Percentiles rank a stretch among this genome's conserved stretches.
Conservation (phyloP, 1,139 yeast species). For the Sugiyamaella castrensis region DNA sequence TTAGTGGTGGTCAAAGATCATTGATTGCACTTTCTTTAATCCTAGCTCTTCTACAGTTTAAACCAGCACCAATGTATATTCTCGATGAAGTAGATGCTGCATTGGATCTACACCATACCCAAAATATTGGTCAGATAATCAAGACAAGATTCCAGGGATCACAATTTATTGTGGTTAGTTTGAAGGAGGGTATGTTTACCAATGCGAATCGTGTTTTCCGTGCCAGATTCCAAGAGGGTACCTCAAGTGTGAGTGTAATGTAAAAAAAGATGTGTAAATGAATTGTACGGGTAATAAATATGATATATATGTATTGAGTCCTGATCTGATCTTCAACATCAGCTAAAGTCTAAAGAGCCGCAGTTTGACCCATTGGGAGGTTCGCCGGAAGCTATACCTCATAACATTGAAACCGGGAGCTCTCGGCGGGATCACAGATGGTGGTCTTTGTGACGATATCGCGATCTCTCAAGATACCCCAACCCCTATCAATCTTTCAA, state of each 20-base stretch:
- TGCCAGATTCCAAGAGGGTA: slow-evolving; percentile 94
- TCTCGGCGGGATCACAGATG: too few species aligned
- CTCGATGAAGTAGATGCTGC: slow-evolving; percentile 99
- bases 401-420: too few species aligned
- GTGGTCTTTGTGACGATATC: too few species aligned
- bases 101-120: slow-evolving; percentile 92
- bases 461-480: too few species aligned
- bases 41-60: slow-evolving; percentile 85
- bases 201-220: slow-evolving; percentile 94
- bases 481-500: too few species aligned
- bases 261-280: slow-evolving; percentile 3
- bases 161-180: slow-evolving; percentile 92
- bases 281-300: too few species aligned
- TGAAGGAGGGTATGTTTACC: slow-evolving; percentile 97
- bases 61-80: slow-evolving; percentile 98
- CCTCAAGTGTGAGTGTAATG: slow-evolving; percentile 66
- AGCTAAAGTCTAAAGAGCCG: too few species aligned
- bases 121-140: slow-evolving; percentile 93
- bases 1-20: slow-evolving; percentile 97
- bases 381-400: too few species aligned
- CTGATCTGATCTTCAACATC: too few species aligned
- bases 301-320: too few species aligned
- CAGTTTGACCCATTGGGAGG: too few species aligned
- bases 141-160: slow-evolving; percentile 93
- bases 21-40: slow-evolving; percentile 87